A percentile compares a stretch with the other conserved stretches of the same genome.
These are phyloP conservation scores for Vachellia pachyceras DNA, from an alignment of 306 rosid species.

Conservation along the genomic window DNA sequence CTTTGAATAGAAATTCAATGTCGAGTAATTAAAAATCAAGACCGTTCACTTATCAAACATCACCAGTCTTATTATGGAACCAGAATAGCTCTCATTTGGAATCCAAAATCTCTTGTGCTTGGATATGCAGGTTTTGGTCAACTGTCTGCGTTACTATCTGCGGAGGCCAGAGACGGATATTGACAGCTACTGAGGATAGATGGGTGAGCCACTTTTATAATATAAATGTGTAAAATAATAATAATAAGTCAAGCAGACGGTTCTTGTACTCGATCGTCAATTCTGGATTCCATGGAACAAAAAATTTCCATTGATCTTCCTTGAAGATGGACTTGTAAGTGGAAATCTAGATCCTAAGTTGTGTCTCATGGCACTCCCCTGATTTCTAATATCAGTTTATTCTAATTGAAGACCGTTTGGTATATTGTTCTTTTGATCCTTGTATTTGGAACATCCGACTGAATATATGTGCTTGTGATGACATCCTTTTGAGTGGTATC, in stretches of 20 bases:
- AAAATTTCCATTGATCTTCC: constrained; percentile 21
- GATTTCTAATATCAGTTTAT: background rate
- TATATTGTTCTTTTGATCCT: background rate
- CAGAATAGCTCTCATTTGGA: background rate
- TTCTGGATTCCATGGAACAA: constrained; percentile 21
- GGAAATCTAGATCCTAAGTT: constrained; percentile 1
- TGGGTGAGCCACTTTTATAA: constrained; percentile 28
- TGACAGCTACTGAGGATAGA: constrained; percentile 69
- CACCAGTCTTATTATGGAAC: background rate
- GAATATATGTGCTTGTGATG: too few species aligned
- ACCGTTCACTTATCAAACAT: background rate
- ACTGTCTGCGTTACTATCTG: constrained; percentile 87
- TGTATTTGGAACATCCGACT: background rate
- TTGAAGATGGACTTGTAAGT: constrained; percentile 23
- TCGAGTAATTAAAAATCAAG: background rate
- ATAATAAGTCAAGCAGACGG: constrained; percentile 36
- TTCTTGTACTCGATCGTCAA: constrained; percentile 29
- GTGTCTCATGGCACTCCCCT: background rate
- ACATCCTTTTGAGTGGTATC: too few species aligned
- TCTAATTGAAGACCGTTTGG: background rate
- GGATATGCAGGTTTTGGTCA: constrained; percentile 76
- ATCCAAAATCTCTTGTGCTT: constrained; percentile 11
- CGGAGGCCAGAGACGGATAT: constrained; percentile 91
- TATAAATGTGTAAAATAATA: constrained; percentile 32
- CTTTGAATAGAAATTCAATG: background rate